Evolutionary conservation across 306 rosid species (phyloP), one percentile per base, ranked within the genome.

Genomic region (Biancaea sappan): DNA sequence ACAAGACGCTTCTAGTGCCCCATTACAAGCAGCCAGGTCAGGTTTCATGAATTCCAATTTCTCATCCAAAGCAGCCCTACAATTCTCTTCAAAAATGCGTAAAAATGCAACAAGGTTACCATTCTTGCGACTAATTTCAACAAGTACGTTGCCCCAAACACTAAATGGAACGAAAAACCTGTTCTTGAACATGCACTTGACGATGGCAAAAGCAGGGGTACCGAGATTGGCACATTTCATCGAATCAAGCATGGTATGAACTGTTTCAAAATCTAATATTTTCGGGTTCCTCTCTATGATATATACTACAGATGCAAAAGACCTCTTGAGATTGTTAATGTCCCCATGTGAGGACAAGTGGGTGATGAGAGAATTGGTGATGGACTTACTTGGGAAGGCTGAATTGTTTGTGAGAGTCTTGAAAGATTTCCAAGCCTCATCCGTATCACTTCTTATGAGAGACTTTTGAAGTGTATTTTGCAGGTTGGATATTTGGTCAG

Each of bases 351-450:
- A 92, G 79, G 95, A 89, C 65, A 94, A 57, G 51, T 90, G 89
- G 53, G 81, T 58, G 9, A 94, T 84, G 10, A 90, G 90, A 28
- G 88, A 88, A 47, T 92, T 94, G 13, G 93, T 88, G 66, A 94
- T 83, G 47, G 91, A 80, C 85, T 92, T 88, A 73, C 93, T 66
- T 15, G 96, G 97, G 81, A 94, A 88, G 64, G 80, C 34, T 4
- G 87, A 82, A 78, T 86, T 79, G 11, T 81, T 28, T 0, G 97
- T 92, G 81, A 94, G 90, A 48, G 85, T 26, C 81, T 90, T 94
- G 88, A 94, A 94, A 64, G 93, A 87, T 73, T 85, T 92, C 97
- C 99, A 94, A 1, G 96, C 95, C 74, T 90, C 92, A 52, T 90
- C 96, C 0, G 91, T 92, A 80, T 86, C 59, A 50, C 68, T 52